Conservation (phyloP, 352 stramenopile species). For the Pythium phragmiticola region DNA sequence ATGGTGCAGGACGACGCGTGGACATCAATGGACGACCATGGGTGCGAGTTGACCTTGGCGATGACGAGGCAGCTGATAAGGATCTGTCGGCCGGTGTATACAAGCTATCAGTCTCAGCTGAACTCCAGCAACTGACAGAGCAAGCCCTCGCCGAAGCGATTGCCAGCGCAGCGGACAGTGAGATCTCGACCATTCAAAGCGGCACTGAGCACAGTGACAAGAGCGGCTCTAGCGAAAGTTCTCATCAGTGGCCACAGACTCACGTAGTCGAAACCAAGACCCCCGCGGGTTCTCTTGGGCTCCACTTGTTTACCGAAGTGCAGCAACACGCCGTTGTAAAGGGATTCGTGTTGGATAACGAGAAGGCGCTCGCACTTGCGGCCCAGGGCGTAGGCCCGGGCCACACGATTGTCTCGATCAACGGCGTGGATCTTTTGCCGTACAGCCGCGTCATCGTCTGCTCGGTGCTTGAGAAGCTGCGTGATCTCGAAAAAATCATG, state of each 20-base stretch:
- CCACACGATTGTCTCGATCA: constrained; percentile 50
- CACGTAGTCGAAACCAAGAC: constrained; percentile 41
- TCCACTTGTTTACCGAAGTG: constrained; percentile 60
- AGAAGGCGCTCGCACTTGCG: constrained; percentile 36
- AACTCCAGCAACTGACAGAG: constrained; percentile 18
- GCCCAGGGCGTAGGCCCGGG: constrained; percentile 35
- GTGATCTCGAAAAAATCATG: constrained; percentile 50
- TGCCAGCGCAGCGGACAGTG: constrained; percentile 5
- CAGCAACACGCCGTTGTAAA: constrained; percentile 55
- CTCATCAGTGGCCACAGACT: constrained; percentile 23
- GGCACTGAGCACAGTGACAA: neutral
- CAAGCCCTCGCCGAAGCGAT: constrained; percentile 15
- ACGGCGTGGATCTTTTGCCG: constrained; percentile 48
- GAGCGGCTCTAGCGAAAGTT: neutral
- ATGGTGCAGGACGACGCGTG: constrained; percentile 42
- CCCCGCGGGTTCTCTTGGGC: constrained; percentile 45
- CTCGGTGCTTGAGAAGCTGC: constrained; percentile 49
- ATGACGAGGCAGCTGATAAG: neutral
- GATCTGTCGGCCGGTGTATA: neutral
- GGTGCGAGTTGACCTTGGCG: constrained; percentile 8
- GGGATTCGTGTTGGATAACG: constrained; percentile 49
- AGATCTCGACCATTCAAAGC: constrained; percentile 5
- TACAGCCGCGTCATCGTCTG: constrained; percentile 43
- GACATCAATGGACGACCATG: constrained; percentile 43
- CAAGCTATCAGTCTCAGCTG: constrained; percentile 7